Evolutionary conservation across 1,284 basidiomycete genomes (phyloP).

Genomic region (Puccinia hordei): DNA sequence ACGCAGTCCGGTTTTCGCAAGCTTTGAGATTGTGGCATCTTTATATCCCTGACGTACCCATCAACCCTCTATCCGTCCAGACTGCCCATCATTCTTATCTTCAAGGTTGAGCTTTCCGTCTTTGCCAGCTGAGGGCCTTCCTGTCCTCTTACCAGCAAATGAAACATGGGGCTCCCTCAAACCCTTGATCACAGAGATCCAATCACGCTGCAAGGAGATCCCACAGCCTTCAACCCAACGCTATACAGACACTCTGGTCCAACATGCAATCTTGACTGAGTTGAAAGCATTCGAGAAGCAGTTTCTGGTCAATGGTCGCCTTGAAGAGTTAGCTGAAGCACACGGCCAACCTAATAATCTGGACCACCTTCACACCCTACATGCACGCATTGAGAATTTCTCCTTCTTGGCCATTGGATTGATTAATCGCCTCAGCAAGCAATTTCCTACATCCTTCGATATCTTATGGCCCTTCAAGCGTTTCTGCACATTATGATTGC

Average conservation of each 20-base stretch:
- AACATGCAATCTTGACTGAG: conserved; percentile 40
- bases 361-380: conserved; percentile 1
- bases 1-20: neutral
- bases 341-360: neutral
- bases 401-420: conserved; percentile 37
- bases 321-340: conserved; percentile 13
- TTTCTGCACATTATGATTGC: conserved; percentile 35
- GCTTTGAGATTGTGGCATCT: conserved; percentile 34
- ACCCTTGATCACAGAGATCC: conserved; percentile 17
- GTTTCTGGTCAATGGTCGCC: conserved; percentile 28
- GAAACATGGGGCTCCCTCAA: neutral
- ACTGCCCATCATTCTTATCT: conserved; percentile 48
- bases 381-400: conserved; percentile 38
- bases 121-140: conserved; percentile 19
- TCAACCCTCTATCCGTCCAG: conserved; percentile 45
- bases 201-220: conserved; percentile 16
- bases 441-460: conserved; percentile 34
- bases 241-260: conserved; percentile 19
- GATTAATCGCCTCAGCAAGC: conserved; percentile 30
- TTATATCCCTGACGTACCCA: conserved; percentile 47
- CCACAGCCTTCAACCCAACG: conserved; percentile 39
- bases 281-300: conserved; percentile 44
- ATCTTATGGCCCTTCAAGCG: conserved; percentile 38
- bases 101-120: conserved; percentile 13
- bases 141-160: conserved; percentile 3